A percentile compares a stretch with the other conserved stretches of the same genome.
These are phyloP conservation scores for Diaporthe sp. DNA, from an alignment of 2,329 filamentous ascomycete genomes.

Conservation along the genomic window DNA sequence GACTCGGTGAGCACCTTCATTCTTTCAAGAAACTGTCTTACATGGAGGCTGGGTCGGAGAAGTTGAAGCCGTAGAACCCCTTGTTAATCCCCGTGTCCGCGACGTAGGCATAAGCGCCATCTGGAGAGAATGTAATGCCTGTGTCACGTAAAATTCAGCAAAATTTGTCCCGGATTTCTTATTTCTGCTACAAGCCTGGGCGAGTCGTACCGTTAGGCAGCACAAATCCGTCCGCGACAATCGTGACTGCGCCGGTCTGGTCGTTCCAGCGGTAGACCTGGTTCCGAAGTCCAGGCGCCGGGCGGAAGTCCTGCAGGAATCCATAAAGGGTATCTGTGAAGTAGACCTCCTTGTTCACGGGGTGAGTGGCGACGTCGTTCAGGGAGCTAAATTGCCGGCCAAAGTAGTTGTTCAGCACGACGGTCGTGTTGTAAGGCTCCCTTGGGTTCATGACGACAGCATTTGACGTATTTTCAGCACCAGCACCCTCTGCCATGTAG, in stretches of 20 bases:
- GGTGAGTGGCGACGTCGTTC: conserved; percentile 66
- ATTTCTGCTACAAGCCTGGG: too few species aligned
- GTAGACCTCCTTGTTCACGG: conserved; percentile 67
- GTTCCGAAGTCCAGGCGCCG: conserved; percentile 60
- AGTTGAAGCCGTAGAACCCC: conserved; percentile 54
- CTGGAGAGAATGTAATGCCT: conserved; percentile 64
- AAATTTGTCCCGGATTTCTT: not conserved
- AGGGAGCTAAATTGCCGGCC: conserved; percentile 70
- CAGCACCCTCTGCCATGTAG: conserved; percentile 62
- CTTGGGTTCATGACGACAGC: conserved; percentile 55
- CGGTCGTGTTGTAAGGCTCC: conserved; percentile 62
- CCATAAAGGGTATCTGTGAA: conserved; percentile 73
- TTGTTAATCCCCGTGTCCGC: conserved; percentile 64
- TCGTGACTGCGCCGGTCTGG: conserved; percentile 59
- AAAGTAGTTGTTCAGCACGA: conserved; percentile 68
- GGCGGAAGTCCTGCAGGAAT: conserved; percentile 67
- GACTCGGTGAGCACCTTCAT: not conserved
- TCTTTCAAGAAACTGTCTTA: conserved; percentile 44
- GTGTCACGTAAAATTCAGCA: not conserved
- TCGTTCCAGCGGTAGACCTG: conserved; percentile 69
- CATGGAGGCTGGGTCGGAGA: conserved; percentile 57
- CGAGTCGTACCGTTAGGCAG: conserved; percentile 59
- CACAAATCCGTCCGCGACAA: conserved; percentile 67
- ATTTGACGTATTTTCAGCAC: conserved; percentile 50
- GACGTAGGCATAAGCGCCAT: conserved; percentile 60